A percentile compares a stretch with the other conserved stretches of the same genome.
Conservation (phyloP, 73 alveolate genomes). For the Halteria grandinella region DNA sequence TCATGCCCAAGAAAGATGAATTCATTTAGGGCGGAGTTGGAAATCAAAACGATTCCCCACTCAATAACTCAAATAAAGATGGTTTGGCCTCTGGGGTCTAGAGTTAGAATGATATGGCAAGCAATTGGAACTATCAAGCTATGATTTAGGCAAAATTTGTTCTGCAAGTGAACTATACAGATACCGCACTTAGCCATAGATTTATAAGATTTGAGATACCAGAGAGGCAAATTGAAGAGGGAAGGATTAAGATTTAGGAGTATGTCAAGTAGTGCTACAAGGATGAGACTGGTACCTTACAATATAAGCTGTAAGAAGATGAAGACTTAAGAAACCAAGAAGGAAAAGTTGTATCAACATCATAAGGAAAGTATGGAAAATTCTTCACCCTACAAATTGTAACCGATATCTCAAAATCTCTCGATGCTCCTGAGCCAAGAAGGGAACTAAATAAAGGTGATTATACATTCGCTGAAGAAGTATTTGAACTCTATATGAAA, state of each 20-base stretch:
- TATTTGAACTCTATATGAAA: constrained; percentile 26
- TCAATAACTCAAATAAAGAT: no score
- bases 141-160: constrained; percentile 24
- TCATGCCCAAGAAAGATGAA: constrained; percentile 82
- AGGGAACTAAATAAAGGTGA: constrained; percentile 48
- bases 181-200: constrained; percentile 84
- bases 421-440: constrained; percentile 48
- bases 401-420: constrained; percentile 63
- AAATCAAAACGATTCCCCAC: background rate
- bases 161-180: constrained; percentile 85
- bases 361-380: constrained; percentile 55
- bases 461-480: constrained; percentile 35
- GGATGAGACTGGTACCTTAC: constrained; percentile 69
- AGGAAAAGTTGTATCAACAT: constrained; percentile 59
- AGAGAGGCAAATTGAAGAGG: constrained; percentile 42
- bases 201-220: constrained; percentile 77
- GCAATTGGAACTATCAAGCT: no score
- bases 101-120: no score
- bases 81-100: no score
- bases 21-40: constrained; percentile 13
- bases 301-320: constrained; percentile 70
- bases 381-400: constrained; percentile 35
- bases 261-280: constrained; percentile 62
- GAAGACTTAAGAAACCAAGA: constrained; percentile 63
- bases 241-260: constrained; percentile 62